Evolutionary conservation across 306 rosid genomes (phyloP).

Genomic region (Styphnolobium japonicum): DNA sequence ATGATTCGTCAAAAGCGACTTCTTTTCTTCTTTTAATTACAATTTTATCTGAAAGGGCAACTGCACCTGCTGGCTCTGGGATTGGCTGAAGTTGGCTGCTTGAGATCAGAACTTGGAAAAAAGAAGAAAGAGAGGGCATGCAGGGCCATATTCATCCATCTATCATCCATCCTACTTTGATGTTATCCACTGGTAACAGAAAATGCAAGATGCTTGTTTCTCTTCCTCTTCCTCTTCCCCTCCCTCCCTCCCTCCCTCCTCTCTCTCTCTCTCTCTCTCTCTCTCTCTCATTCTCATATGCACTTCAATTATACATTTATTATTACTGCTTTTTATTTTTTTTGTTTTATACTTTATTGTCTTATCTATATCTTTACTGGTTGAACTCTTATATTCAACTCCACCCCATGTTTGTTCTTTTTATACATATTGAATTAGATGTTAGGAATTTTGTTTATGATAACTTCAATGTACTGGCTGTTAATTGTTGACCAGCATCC

Average conservation of each 20-base stretch:
- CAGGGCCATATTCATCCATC: not conserved
- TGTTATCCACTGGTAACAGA: conserved; percentile 51
- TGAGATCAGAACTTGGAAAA: not conserved
- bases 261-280: too few species aligned
- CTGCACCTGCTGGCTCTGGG: conserved; percentile 9
- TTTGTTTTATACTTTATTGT: not conserved
- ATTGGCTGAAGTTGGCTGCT: conserved; percentile 32
- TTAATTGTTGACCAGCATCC: not conserved
- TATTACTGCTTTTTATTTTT: not conserved
- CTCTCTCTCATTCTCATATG: conserved; percentile 1
- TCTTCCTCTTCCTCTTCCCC: conserved; percentile 5
- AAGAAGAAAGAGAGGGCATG: not conserved
- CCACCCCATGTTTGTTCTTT: not conserved
- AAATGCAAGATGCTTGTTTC: conserved; percentile 21
- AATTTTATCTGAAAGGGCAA: not conserved
- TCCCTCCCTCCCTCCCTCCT: not conserved
- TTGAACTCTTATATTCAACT: not conserved
- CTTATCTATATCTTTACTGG: not conserved
- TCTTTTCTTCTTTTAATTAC: not conserved
- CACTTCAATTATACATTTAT: not conserved
- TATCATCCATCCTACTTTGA: conserved; percentile 36
- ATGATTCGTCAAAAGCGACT: conserved; percentile 5
- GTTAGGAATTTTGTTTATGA: not conserved
- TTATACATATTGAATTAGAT: not conserved
- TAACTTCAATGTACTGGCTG: not conserved